Conservation (phyloP, 352 stramenopile genomes). For the Globisporangium camurandrum region DNA sequence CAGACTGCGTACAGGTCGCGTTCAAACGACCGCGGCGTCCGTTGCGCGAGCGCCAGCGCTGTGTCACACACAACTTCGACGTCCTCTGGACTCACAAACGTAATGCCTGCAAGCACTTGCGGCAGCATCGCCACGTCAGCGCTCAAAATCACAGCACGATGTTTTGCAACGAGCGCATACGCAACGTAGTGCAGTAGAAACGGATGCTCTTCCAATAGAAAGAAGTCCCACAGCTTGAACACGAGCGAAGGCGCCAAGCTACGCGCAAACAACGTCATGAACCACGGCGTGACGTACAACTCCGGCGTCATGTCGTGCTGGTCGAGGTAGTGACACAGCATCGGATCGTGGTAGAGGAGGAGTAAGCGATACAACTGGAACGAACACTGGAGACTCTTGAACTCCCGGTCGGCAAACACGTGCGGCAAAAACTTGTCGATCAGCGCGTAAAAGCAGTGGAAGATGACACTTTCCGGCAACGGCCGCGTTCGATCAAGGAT, state of each 20-base stretch:
- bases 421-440: constrained; percentile 86
- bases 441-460: constrained; percentile 85
- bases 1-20: constrained; percentile 78
- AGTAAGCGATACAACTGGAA: constrained; percentile 89
- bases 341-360: constrained; percentile 89
- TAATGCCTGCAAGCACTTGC: constrained; percentile 72
- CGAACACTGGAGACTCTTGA: constrained; percentile 88
- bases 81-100: constrained; percentile 45
- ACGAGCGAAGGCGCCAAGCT: constrained; percentile 65
- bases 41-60: constrained; percentile 49
- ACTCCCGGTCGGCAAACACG: constrained; percentile 86
- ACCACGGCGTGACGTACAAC: constrained; percentile 91
- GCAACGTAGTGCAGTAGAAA: constrained; percentile 87
- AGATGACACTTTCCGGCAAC: constrained; percentile 63
- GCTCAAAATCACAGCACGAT: constrained; percentile 49
- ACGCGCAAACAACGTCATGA: constrained; percentile 91
- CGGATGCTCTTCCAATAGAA: constrained; percentile 84
- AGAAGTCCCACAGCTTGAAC: constrained; percentile 89
- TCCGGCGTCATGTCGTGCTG: constrained; percentile 90
- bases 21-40: constrained; percentile 70
- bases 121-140: constrained; percentile 73
- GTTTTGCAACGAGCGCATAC: constrained; percentile 65
- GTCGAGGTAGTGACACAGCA: constrained; percentile 83
- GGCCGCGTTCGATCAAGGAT: constrained; percentile 43
- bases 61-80: constrained; percentile 46